Percentiles rank a stretch among this genome's conserved stretches.
These are phyloP conservation scores for Bruguiera gymnorhiza DNA, from an alignment of 345 rosid species.

Conservation along the genomic window DNA sequence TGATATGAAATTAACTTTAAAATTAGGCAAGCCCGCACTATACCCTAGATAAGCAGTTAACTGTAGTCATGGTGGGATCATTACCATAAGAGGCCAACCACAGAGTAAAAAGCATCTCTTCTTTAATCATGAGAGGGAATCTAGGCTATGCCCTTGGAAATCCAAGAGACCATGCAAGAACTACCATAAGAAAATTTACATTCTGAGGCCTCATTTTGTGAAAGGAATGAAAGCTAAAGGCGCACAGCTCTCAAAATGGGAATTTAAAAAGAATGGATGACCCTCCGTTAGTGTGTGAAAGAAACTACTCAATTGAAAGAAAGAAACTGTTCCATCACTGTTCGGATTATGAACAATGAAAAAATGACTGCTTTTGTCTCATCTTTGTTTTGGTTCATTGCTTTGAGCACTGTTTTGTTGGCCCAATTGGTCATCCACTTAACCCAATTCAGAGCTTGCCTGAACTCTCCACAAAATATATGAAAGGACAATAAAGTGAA, in stretches of 20 bases:
- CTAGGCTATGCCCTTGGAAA: neutral
- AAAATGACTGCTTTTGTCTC: neutral
- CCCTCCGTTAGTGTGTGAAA: neutral
- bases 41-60: too few species aligned
- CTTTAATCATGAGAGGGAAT: neutral
- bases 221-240: neutral
- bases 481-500: conserved; percentile 1
- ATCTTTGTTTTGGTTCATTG: neutral
- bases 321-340: neutral
- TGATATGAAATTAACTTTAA: too few species aligned
- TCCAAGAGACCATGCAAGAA: conserved; percentile 8
- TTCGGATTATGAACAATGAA: neutral
- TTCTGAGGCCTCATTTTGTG: neutral
- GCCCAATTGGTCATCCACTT: neutral
- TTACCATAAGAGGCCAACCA: neutral
- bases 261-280: neutral
- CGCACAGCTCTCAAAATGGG: neutral
- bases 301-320: neutral
- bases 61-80: neutral
- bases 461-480: neutral
- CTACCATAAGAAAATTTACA: neutral
- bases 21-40: too few species aligned
- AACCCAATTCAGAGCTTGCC: neutral
- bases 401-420: neutral
- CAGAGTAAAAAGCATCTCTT: neutral